Base-by-base conservation (phyloP, 2,329 filamentous ascomycete species). In the Calonectria multiphialidica region DNA sequence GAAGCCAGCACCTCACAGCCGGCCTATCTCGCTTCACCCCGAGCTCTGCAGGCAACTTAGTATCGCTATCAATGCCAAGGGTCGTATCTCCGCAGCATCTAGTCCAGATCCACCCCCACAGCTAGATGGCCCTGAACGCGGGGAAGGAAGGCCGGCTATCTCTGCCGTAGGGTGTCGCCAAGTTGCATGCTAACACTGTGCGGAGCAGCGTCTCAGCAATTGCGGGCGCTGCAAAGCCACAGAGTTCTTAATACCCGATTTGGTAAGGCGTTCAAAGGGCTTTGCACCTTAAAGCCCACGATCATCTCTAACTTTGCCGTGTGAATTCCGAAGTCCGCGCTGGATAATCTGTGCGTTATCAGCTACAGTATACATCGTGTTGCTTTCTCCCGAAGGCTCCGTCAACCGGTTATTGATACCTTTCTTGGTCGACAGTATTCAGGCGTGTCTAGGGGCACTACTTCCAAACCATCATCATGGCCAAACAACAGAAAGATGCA, bases 391-490 rank as follows among this genome's bases (percentile, higher is more conserved):
- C 10, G 10, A 35, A 35, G 33, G 10, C 40, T 5, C 40, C 40
- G 16, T 15, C 40, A 18, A n/a, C 18, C 18, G 40, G 5, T 44
- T 44, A 44, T 44, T 15, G 9, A 18, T 16, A 44, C 15, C 40
- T 5, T 10, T 35, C 33, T 35, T 35, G 15, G 12, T 44, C 15
- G 40, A 44, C 40, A n/a, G 16, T 18, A 44, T n/a, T 16, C 10
- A 42, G 37, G 37, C 13, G 16, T n/a, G n/a, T n/a, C n/a, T n/a
- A n/a, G n/a, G n/a, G n/a, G n/a, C n/a, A n/a, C n/a, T n/a, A n/a
- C n/a, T n/a, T n/a, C n/a, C n/a, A n/a, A n/a, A 44, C 10, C 33
- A 35, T 35, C 35, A 23, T n/a, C 69, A 70, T 72, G 66, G 70
- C 66, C 3, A 70, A 62, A 5, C 61, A 69, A 33, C 13, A 69